These are phyloP conservation scores for Chaetomium sp. DNA, from an alignment of 2,329 filamentous ascomycete species.

Conservation along the genomic window DNA sequence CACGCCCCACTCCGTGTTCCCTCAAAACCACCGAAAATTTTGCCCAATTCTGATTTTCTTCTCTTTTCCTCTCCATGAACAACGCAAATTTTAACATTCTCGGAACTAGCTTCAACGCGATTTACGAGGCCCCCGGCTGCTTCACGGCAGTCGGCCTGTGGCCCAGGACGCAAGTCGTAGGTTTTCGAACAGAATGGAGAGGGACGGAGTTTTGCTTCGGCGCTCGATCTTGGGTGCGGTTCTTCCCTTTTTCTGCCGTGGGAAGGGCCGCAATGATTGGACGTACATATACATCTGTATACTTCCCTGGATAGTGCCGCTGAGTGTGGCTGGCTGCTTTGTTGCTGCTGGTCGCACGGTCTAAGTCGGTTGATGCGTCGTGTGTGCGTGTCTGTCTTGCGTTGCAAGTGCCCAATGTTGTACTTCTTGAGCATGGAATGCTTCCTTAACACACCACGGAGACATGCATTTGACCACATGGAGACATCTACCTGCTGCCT, in stretches of 20 bases:
- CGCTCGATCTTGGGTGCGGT: slow-evolving; percentile 57
- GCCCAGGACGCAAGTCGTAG: slow-evolving; percentile 48
- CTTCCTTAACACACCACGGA: not conserved
- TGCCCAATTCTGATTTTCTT: slow-evolving; percentile 30
- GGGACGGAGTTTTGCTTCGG: slow-evolving; percentile 40
- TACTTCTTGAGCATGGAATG: not conserved
- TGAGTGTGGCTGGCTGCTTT: not conserved
- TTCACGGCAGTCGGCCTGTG: slow-evolving; percentile 33
- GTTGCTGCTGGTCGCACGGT: not conserved
- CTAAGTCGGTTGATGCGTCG: not conserved
- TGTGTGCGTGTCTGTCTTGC: not conserved
- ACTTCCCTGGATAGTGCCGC: not conserved
- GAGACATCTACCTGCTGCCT: not conserved
- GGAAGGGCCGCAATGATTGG: slow-evolving; percentile 56
- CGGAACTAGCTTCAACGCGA: slow-evolving; percentile 45
- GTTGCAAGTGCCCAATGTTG: not conserved
- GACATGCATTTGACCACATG: not conserved
- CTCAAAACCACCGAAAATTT: slow-evolving; percentile 29
- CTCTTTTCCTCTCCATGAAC: slow-evolving; percentile 46
- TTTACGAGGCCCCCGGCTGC: slow-evolving; percentile 45
- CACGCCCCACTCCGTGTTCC: slow-evolving; percentile 12
- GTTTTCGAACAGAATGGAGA: slow-evolving; percentile 53
- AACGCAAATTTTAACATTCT: slow-evolving; percentile 54
- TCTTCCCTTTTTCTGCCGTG: slow-evolving; percentile 46
- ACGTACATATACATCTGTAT: slow-evolving; percentile 47